Conservation (phyloP, 441 rosid species). For the Syzygium syzygioides region DNA sequence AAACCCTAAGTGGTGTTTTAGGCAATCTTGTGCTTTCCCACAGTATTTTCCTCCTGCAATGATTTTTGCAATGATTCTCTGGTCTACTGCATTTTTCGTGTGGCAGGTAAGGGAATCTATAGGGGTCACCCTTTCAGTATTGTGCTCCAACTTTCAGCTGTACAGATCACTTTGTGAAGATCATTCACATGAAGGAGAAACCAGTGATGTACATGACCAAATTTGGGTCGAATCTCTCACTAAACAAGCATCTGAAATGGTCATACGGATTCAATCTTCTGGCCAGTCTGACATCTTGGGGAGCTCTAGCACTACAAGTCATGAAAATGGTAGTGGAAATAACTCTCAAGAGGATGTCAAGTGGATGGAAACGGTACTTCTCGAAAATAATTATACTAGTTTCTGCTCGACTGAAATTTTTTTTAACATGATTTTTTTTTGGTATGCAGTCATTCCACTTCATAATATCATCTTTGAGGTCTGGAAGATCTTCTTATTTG, state of each 20-base stretch:
- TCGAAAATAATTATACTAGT: not conserved
- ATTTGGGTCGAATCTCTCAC: constrained; percentile 61
- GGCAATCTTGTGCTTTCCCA: not conserved
- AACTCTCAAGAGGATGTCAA: constrained; percentile 78
- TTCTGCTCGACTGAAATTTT: not conserved
- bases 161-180: constrained; percentile 37
- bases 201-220: constrained; percentile 29
- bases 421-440: not conserved
- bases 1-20: not conserved
- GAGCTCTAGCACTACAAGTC: constrained; percentile 27
- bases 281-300: constrained; percentile 56
- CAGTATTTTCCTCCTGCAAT: not conserved
- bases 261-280: constrained; percentile 68
- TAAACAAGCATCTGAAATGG: constrained; percentile 71
- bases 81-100: not conserved
- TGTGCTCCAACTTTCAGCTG: constrained; percentile 92
- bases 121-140: constrained; percentile 79
- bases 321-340: constrained; percentile 45
- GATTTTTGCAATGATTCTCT: not conserved
- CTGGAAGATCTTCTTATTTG: constrained; percentile 93
- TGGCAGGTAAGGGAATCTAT: constrained; percentile 93
- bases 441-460: constrained; percentile 78
- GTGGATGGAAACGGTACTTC: constrained; percentile 99
- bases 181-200: constrained; percentile 43
- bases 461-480: constrained; percentile 80